phyloP scores from a whole-genome alignment of 192 early-diverging fungal genomes.

The Backusella luteola region DNA sequence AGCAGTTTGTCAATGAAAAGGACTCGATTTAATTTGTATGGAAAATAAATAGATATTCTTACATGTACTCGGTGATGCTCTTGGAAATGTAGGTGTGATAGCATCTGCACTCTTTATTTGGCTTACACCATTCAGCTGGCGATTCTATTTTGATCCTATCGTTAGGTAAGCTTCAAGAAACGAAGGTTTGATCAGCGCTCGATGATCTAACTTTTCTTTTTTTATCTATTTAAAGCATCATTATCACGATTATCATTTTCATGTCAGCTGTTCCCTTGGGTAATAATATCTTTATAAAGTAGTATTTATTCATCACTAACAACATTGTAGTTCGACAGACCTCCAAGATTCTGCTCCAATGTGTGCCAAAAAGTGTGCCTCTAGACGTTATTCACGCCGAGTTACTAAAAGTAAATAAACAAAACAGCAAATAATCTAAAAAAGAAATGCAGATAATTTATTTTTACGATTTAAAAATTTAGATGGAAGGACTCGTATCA shows the following conservation, averaged over 20 bases:
- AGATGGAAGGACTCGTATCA: conserved; percentile 63
- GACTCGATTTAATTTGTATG: background rate
- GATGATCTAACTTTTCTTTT: background rate
- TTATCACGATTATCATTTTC: conserved; percentile 67
- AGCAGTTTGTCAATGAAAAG: background rate
- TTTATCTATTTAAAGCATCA: conserved; percentile 39
- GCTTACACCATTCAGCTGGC: conserved; percentile 64
- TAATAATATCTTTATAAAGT: conserved; percentile 11
- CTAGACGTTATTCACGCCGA: conserved; percentile 61
- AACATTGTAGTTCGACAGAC: conserved; percentile 50
- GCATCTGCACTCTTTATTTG: conserved; percentile 75
- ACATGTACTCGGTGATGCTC: conserved; percentile 88
- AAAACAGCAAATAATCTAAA: background rate
- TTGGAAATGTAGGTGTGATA: conserved; percentile 88
- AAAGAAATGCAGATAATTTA: background rate
- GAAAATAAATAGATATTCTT: conserved; percentile 60
- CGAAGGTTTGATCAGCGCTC: background rate
- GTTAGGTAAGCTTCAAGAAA: conserved; percentile 48
- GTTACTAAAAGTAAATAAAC: conserved; percentile 46
- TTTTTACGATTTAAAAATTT: background rate
- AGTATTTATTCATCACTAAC: background rate
- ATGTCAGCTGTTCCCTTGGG: conserved; percentile 45
- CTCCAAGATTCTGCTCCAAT: conserved; percentile 78
- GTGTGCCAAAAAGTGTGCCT: conserved; percentile 65
- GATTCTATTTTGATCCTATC: conserved; percentile 83